These are phyloP conservation scores for Salix dunnii DNA, from an alignment of 345 rosid genomes.

Conservation along the genomic window DNA sequence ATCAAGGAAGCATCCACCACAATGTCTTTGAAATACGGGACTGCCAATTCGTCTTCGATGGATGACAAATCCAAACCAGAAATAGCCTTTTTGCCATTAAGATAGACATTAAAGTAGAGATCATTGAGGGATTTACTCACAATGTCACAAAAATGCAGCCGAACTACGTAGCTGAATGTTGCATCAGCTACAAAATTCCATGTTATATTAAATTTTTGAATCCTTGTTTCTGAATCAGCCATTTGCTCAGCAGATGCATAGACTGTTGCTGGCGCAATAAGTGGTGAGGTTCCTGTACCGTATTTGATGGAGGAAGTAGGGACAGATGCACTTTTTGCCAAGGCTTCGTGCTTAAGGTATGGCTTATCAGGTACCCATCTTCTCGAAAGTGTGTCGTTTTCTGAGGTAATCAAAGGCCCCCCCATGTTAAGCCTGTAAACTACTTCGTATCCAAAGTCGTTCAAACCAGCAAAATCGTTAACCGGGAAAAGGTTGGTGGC, in stretches of 20 bases:
- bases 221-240: constrained; percentile 45
- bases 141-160: constrained; percentile 79
- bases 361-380: constrained; percentile 55
- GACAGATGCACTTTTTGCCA: constrained; percentile 35
- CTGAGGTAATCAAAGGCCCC: constrained; percentile 55
- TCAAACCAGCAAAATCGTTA: constrained; percentile 36
- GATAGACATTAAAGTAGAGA: constrained; percentile 66
- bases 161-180: constrained; percentile 49
- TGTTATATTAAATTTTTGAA: constrained; percentile 56
- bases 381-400: constrained; percentile 56
- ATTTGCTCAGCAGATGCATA: constrained; percentile 60
- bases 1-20: constrained; percentile 55
- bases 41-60: constrained; percentile 35
- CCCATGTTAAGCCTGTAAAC: constrained; percentile 72
- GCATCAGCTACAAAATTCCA: constrained; percentile 62
- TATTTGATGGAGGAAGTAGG: constrained; percentile 48
- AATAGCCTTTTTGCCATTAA: constrained; percentile 58
- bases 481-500: constrained; percentile 59
- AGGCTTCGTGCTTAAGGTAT: constrained; percentile 40
- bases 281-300: constrained; percentile 42
- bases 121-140: constrained; percentile 68
- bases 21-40: constrained; percentile 67
- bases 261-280: constrained; percentile 62
- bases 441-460: constrained; percentile 42
- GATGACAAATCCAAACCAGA: constrained; percentile 66